These are phyloP conservation scores for Alternaria sp. DNA, from an alignment of 2,329 filamentous ascomycete genomes.

Conservation along the genomic window DNA sequence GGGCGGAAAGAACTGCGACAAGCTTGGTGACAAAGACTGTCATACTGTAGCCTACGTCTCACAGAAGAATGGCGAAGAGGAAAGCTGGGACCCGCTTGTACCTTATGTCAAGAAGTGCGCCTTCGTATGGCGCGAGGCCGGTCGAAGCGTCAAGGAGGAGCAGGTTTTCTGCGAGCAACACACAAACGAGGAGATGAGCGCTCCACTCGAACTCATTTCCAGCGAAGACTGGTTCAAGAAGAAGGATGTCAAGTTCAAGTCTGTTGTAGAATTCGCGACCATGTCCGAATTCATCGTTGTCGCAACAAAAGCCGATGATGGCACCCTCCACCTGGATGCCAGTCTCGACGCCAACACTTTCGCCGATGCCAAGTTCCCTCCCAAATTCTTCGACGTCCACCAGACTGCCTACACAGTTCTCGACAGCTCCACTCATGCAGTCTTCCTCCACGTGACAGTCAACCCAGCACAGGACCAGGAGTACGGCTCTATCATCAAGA, in stretches of 20 bases:
- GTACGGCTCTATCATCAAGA: slow-evolving; percentile 92
- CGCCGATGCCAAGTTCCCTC: slow-evolving; percentile 83
- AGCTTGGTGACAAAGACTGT: slow-evolving; percentile 61
- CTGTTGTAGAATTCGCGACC: slow-evolving; percentile 85
- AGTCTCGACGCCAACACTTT: slow-evolving; percentile 86
- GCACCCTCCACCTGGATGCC: slow-evolving; percentile 75
- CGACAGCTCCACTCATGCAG: slow-evolving; percentile 90
- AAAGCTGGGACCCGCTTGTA: slow-evolving; percentile 72
- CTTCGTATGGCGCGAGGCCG: slow-evolving; percentile 74
- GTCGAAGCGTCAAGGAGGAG: slow-evolving; percentile 62
- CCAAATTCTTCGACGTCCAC: slow-evolving; percentile 78
- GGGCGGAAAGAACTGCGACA: slow-evolving; percentile 72
- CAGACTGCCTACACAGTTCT: slow-evolving; percentile 89
- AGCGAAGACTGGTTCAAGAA: slow-evolving; percentile 81
- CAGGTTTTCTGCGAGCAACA: slow-evolving; percentile 71
- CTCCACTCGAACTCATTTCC: slow-evolving; percentile 72
- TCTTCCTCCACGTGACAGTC: slow-evolving; percentile 92
- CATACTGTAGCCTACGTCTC: slow-evolving; percentile 77
- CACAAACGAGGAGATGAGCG: slow-evolving; percentile 66
- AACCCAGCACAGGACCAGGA: slow-evolving; percentile 68
- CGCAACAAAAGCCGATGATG: slow-evolving; percentile 70
- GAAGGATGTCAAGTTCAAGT: slow-evolving; percentile 66
- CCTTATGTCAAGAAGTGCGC: slow-evolving; percentile 82
- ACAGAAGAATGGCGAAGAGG: slow-evolving; percentile 72
- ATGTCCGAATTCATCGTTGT: slow-evolving; percentile 98